Evolutionary conservation across 1,284 basidiomycete species (phyloP).

Genomic region (Porphyrellus sp.): DNA sequence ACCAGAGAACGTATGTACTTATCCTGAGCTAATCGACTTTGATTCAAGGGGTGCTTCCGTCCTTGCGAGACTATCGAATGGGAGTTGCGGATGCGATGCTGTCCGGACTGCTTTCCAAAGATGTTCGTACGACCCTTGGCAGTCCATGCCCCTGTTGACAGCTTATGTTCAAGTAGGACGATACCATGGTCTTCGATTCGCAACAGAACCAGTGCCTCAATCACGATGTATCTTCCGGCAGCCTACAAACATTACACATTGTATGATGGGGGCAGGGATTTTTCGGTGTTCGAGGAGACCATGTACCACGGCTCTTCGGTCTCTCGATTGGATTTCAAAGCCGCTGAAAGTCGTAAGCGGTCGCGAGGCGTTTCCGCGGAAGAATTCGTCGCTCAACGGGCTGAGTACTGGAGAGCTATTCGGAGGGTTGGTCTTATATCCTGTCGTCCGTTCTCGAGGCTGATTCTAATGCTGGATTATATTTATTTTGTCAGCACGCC

Average conservation of each 20-base stretch:
- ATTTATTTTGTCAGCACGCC: slow-evolving; percentile 5
- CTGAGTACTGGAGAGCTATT: background rate
- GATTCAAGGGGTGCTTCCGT: slow-evolving; percentile 33
- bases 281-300: rapidly evolving
- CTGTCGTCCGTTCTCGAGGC: background rate
- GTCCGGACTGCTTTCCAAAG: slow-evolving; percentile 32
- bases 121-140: slow-evolving; percentile 5
- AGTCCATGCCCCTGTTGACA: background rate
- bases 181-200: background rate
- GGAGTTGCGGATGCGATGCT: slow-evolving; percentile 39
- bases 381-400: background rate
- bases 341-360: background rate
- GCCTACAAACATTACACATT: background rate
- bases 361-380: background rate
- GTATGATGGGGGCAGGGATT: rapidly evolving
- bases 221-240: background rate
- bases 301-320: rapidly evolving
- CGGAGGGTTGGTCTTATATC: slow-evolving; percentile 1
- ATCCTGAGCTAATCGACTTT: background rate
- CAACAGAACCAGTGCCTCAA: background rate
- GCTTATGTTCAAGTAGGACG: slow-evolving; percentile 9
- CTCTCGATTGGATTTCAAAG: slow-evolving; percentile 9
- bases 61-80: slow-evolving; percentile 35
- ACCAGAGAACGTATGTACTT: too few species aligned
- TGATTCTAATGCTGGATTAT: background rate